Percentiles rank a stretch among this genome's conserved stretches.
These are phyloP conservation scores for Xylariaceae sp. DNA, from an alignment of 2,329 filamentous ascomycete genomes.

Conservation along the genomic window DNA sequence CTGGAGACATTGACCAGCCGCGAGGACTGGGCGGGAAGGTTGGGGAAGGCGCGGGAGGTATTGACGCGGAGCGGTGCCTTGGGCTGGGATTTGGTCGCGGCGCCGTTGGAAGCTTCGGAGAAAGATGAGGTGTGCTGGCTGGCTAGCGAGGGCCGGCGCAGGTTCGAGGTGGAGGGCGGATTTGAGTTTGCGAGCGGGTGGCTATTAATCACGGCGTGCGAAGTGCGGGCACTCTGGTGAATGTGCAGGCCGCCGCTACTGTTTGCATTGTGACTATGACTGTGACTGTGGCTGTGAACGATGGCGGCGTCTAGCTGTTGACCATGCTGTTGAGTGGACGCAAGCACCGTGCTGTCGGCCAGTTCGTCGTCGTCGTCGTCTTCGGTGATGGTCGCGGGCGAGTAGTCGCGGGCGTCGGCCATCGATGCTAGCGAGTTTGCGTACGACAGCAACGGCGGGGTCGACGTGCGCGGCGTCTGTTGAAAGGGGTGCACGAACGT, in stretches of 20 bases:
- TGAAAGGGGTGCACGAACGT: constrained; percentile 64
- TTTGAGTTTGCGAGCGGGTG: constrained; percentile 19
- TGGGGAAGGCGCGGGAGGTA: constrained; percentile 35
- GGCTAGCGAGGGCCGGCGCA: constrained; percentile 38
- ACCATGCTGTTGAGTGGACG: neutral
- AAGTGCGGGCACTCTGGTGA: constrained; percentile 27
- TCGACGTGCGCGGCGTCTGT: constrained; percentile 60
- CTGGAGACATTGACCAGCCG: constrained; percentile 45
- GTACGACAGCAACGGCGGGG: constrained; percentile 58
- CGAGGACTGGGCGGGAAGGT: constrained; percentile 31
- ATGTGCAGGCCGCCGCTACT: constrained; percentile 19
- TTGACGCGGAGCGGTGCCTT: constrained; percentile 36
- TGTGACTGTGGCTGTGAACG: neutral
- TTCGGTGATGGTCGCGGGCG: constrained; percentile 55
- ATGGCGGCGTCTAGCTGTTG: no score
- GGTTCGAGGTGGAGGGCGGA: constrained; percentile 30
- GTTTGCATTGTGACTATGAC: constrained; percentile 15
- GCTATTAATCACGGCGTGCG: constrained; percentile 18
- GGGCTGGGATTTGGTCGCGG: constrained; percentile 16
- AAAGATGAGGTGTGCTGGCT: constrained; percentile 41
- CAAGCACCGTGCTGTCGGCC: neutral
- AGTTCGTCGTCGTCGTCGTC: constrained; percentile 41
- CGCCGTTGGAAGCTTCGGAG: constrained; percentile 35
- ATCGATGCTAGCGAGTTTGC: constrained; percentile 55
- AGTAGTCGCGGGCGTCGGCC: constrained; percentile 49